These are phyloP conservation scores for Paracoccidioides lutzii DNA, from an alignment of 2,329 filamentous ascomycete species.

Conservation along the genomic window DNA sequence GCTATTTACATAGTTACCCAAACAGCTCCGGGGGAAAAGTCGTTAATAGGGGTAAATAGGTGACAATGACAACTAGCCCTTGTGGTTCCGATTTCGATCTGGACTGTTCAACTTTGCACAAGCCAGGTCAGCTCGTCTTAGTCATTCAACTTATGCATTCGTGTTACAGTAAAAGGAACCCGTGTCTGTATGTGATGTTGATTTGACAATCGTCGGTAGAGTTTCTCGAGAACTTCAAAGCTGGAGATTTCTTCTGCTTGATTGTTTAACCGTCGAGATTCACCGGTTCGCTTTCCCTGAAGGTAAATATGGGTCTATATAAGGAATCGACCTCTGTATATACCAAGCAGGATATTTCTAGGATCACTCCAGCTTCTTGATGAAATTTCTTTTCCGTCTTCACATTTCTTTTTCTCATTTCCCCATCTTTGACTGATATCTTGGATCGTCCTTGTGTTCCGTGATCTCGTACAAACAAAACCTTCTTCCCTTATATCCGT, in stretches of 20 bases:
- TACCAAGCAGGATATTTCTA: no score
- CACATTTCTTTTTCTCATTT: not conserved
- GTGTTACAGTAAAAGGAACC: not conserved
- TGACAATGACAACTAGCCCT: not conserved
- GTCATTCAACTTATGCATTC: not conserved
- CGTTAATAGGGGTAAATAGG: not conserved
- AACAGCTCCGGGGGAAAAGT: no score
- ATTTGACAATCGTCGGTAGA: no score
- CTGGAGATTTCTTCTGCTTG: no score
- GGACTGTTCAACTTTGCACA: not conserved
- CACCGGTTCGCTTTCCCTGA: no score
- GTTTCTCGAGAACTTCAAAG: no score
- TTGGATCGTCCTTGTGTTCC: not conserved
- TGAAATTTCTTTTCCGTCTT: no score
- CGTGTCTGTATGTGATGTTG: not conserved
- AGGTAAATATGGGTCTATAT: no score
- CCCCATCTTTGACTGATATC: not conserved
- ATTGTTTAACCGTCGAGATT: no score
- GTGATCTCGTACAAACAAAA: not conserved
- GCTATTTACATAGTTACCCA: no score
- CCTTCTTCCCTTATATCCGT: not conserved
- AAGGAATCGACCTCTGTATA: no score
- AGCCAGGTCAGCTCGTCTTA: not conserved
- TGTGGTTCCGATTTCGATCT: not conserved
- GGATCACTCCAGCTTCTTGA: no score